Conservation (phyloP, 169 alveolate genomes). For the Babesia bigemina region DNA sequence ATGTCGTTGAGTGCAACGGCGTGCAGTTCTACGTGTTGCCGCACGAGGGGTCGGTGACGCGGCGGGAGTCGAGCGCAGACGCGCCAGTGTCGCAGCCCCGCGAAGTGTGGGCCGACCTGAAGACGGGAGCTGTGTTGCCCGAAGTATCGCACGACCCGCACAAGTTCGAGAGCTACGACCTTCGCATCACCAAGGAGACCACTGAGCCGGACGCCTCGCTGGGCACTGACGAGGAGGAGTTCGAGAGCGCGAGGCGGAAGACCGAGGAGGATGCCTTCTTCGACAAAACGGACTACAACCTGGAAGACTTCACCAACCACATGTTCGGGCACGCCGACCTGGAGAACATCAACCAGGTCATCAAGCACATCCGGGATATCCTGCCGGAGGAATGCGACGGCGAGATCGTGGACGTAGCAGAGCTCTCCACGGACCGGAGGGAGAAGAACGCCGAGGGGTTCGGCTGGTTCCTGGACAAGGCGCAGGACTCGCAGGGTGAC, state of each 20-base stretch:
- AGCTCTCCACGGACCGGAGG: slow-evolving; percentile 5
- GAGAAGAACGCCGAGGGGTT: slow-evolving; percentile 47
- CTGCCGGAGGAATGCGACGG: slow-evolving; percentile 52
- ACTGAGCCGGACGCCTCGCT: slow-evolving; percentile 19
- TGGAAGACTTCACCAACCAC: slow-evolving; percentile 18
- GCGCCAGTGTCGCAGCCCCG: background rate
- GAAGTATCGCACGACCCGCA: slow-evolving; percentile 17
- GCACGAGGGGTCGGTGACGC: background rate
- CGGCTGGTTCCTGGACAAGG: slow-evolving; percentile 56
- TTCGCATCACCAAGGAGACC: slow-evolving; percentile 19
- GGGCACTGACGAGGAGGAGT: slow-evolving; percentile 7
- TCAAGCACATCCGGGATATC: slow-evolving; percentile 44
- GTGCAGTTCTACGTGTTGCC: slow-evolving; percentile 25
- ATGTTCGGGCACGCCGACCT: slow-evolving; percentile 35
- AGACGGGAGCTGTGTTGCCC: slow-evolving; percentile 26
- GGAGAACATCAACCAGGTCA: slow-evolving; percentile 21
- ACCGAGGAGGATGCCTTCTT: background rate
- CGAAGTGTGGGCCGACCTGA: slow-evolving; percentile 16
- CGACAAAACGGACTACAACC: background rate
- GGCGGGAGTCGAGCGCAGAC: background rate
- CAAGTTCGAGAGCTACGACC: slow-evolving; percentile 8
- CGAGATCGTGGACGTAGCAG: background rate
- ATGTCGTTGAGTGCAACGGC: slow-evolving; percentile 14
- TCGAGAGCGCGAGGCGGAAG: background rate
- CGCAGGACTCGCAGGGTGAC: slow-evolving; percentile 12